Evolutionary conservation across 306 rosid genomes (phyloP).

Genomic region (Prunus mume): DNA sequence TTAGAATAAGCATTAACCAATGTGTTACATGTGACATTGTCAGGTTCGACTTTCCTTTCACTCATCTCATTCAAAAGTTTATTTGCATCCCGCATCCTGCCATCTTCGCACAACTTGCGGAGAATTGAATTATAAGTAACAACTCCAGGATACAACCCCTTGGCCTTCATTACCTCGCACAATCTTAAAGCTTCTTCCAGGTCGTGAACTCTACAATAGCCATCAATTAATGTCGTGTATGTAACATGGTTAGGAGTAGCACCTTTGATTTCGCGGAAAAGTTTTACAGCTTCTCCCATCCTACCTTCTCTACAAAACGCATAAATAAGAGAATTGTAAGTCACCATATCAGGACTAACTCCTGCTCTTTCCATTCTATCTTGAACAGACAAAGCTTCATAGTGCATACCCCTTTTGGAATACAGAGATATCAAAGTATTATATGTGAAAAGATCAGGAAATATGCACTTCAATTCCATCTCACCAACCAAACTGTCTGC

Average conservation of each 20-base stretch:
- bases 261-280: conserved; percentile 61
- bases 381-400: conserved; percentile 70
- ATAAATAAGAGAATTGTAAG: conserved; percentile 75
- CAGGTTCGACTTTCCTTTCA: conserved; percentile 69
- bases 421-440: conserved; percentile 80
- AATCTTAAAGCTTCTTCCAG: conserved; percentile 66
- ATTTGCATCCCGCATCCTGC: conserved; percentile 81
- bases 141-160: conserved; percentile 70
- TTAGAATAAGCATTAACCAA: conserved; percentile 86
- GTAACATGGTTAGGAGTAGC: conserved; percentile 69
- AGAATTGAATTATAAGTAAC: conserved; percentile 79
- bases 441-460: conserved; percentile 77
- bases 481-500: conserved; percentile 59
- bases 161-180: conserved; percentile 61
- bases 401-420: conserved; percentile 72
- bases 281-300: conserved; percentile 79
- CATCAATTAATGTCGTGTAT: conserved; percentile 79
- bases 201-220: conserved; percentile 67
- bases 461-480: conserved; percentile 61
- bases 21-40: conserved; percentile 85
- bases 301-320: conserved; percentile 80
- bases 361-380: conserved; percentile 79
- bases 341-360: conserved; percentile 65
- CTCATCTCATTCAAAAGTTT: conserved; percentile 77
- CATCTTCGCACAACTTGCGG: conserved; percentile 69